These are phyloP conservation scores for Chiua virens DNA, from an alignment of 768 basidiomycete species.

Conservation along the genomic window DNA sequence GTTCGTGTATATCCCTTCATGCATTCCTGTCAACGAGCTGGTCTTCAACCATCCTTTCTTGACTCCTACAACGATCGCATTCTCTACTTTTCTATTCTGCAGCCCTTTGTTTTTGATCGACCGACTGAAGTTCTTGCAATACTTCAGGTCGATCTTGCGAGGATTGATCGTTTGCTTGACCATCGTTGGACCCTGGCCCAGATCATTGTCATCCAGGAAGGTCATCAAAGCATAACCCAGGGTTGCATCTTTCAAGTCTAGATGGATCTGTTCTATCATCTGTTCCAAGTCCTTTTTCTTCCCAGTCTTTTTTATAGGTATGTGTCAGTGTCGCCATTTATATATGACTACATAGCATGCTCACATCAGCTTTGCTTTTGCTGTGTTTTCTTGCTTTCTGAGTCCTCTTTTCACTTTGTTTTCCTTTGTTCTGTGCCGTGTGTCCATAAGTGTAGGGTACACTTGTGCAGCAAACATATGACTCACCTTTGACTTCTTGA, in stretches of 20 bases:
- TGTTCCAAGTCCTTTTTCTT: not conserved
- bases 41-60: not conserved
- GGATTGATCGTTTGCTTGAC: not conserved
- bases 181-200: not conserved
- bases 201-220: not conserved
- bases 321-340: too few relatives aligned
- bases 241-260: not conserved
- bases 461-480: too few relatives aligned
- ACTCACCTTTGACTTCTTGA: too few relatives aligned
- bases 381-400: too few relatives aligned
- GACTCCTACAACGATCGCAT: not conserved
- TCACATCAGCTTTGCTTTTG: too few relatives aligned
- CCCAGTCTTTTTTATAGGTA: too few relatives aligned
- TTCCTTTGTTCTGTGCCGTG: too few relatives aligned
- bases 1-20: not conserved
- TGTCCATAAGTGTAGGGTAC: too few relatives aligned
- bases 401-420: too few relatives aligned
- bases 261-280: not conserved
- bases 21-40: not conserved
- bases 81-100: not conserved
- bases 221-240: not conserved
- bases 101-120: not conserved
- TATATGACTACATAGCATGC: too few relatives aligned
- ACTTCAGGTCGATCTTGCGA: not conserved
- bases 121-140: not conserved